These are phyloP conservation scores for Aspergillus incahuasiensis DNA, from an alignment of 495 filamentous ascomycete genomes.

Conservation along the genomic window DNA sequence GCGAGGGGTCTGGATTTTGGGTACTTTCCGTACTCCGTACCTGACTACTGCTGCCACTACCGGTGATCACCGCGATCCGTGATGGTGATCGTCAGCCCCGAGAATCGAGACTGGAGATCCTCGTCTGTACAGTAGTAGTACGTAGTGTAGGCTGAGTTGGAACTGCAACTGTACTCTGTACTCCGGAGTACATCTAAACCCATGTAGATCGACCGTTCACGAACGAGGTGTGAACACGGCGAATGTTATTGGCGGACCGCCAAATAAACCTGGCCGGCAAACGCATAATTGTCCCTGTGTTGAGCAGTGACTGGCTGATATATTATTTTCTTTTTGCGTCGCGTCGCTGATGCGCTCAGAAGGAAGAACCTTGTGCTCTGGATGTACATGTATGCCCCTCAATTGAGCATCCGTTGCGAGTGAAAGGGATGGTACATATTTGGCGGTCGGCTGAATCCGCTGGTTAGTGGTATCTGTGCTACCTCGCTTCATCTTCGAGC, in stretches of 20 bases:
- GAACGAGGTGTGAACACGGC: neutral
- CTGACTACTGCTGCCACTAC: slow-evolving; percentile 8
- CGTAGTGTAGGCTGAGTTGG: neutral
- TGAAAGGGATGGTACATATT: neutral
- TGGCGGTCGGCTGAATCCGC: neutral
- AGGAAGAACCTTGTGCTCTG: neutral
- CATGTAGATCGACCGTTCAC: neutral
- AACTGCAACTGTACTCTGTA: neutral
- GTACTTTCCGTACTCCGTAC: slow-evolving; percentile 2
- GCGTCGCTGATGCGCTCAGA: neutral
- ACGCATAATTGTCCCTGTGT: neutral
- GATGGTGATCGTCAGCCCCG: slow-evolving; percentile 6
- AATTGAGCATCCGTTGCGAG: slow-evolving; percentile 3
- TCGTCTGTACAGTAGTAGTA: neutral
- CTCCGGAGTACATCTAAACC: neutral
- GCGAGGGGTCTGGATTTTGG: slow-evolving; percentile 6
- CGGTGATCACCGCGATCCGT: slow-evolving; percentile 20
- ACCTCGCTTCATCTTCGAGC: neutral
- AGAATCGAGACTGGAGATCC: neutral
- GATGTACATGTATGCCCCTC: neutral
- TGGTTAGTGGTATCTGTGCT: neutral
- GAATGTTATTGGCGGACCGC: neutral
- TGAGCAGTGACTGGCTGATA: neutral
- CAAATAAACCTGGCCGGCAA: neutral
- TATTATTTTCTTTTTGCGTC: neutral